These are phyloP conservation scores for Arthroderma uncinatum DNA, from an alignment of 2,329 filamentous ascomycete genomes.

Conservation along the genomic window DNA sequence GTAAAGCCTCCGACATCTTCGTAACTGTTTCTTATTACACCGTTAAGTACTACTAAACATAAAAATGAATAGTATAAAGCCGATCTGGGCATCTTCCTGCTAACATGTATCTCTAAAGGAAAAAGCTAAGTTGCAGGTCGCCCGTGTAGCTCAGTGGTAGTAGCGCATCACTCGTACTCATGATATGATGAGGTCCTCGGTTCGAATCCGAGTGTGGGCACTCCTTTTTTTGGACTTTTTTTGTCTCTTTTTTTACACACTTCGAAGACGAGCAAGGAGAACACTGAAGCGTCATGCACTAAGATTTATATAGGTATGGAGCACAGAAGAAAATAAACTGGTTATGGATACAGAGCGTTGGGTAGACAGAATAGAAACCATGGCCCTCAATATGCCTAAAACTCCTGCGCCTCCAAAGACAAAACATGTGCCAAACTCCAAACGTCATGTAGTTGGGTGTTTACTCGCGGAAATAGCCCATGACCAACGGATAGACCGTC, in stretches of 20 bases:
- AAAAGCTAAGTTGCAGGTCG: neutral
- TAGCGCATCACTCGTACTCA: constrained; percentile 5
- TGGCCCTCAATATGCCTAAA: neutral
- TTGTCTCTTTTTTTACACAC: neutral
- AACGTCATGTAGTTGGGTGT: neutral
- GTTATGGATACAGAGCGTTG: neutral
- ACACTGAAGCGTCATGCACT: too few species aligned
- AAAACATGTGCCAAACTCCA: neutral
- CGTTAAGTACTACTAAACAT: too few species aligned
- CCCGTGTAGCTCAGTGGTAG: constrained; percentile 6
- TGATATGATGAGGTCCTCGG: constrained; percentile 2
- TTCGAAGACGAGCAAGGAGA: neutral
- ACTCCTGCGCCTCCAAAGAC: neutral
- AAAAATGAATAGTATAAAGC: too few species aligned
- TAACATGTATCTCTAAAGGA: neutral
- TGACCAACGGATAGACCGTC: neutral
- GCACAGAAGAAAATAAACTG: neutral
- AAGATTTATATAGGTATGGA: neutral
- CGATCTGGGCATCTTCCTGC: neutral
- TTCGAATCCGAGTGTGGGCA: constrained; percentile 3
- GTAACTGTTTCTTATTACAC: too few species aligned
- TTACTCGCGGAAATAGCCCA: neutral
- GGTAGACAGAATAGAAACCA: neutral
- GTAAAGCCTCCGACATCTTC: too few species aligned
- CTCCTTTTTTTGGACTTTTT: neutral